A percentile compares a stretch with the other conserved stretches of the same genome.
phyloP scores from a whole-genome alignment of 1,284 basidiomycete genomes.

The Cryptococcus sp. region DNA sequence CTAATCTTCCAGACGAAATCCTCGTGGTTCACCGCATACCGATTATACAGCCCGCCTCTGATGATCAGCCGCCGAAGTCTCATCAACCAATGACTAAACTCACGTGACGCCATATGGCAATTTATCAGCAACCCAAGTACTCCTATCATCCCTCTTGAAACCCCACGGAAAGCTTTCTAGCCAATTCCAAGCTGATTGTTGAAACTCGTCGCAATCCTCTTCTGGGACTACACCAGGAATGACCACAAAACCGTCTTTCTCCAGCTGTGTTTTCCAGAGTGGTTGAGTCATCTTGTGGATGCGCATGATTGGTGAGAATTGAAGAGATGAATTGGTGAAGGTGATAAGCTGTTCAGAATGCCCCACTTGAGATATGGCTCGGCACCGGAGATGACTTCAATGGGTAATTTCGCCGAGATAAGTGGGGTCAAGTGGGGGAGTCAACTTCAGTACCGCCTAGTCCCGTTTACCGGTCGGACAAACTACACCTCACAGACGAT shows the following conservation, averaged over 20 bases:
- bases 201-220: constrained; percentile 14
- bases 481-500: too few relatives aligned
- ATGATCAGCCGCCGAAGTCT: background rate
- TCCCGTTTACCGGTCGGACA: too few relatives aligned
- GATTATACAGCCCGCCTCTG: constrained; percentile 26
- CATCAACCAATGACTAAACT: constrained; percentile 4
- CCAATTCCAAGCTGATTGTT: constrained; percentile 17
- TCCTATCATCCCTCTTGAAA: constrained; percentile 38
- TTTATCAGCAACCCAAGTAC: constrained; percentile 30
- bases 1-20: constrained; percentile 41
- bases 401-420: too few relatives aligned
- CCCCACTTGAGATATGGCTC: too few relatives aligned
- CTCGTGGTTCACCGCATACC: constrained; percentile 36
- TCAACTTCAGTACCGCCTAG: too few relatives aligned
- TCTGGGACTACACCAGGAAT: constrained; percentile 15
- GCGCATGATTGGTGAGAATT: background rate
- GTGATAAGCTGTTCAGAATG: too few relatives aligned
- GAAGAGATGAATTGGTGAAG: background rate
- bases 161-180: constrained; percentile 26
- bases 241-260: constrained; percentile 23
- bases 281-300: constrained; percentile 14
- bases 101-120: constrained; percentile 30
- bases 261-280: constrained; percentile 17
- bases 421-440: too few relatives aligned
- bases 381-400: too few relatives aligned